Base-by-base conservation (phyloP, 768 basidiomycete species). In the Tubosaeta sp. region DNA sequence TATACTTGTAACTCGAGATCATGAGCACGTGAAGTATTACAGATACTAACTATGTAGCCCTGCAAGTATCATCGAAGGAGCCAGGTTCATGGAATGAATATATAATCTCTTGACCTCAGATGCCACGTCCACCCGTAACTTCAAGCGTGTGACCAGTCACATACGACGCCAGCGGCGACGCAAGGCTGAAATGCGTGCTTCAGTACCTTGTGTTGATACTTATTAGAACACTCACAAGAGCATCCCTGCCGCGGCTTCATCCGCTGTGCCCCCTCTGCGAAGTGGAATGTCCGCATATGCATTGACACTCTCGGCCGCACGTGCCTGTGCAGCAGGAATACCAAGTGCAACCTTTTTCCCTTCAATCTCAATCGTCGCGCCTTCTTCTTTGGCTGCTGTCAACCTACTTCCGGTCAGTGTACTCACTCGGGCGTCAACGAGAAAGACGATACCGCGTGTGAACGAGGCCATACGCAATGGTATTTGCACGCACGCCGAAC, bases 271-370 rank as follows among this genome's bases (percentile, higher is more conserved):
- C 14, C 82, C 80, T 45, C 89, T 74, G 35, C 79, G 73, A 22
- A 93, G 76, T n/a, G 92, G 86, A 60, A 85, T 78, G 53, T 69
- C 66, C 41, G 65, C 63, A 64, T 77, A 80, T 19, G 62, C 55
- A 12, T 69, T 72, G 55, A 75, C 77, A 6, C 69, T 66, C 1
- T 74, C 68, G 52, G 63, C 64, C 2, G 65, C 63, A 0, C 75
- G 69, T 39, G 71, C 66, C 48, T 68, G 73, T 3, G 75, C 79
- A 14, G 75, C 75, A 3, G 90, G 90, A 51, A 93, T 82, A 52
- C 90, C 91, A 9, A 93, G 75, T 8, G 86, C 81, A 54, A 93
- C 86, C 64, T 86, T 84, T 77, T 91, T 87, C 4, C 90, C 91
- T 54, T 82, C 82, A 44, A 92, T 84, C 64, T 86, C 83, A 64